Conservation (phyloP, 208 protist species). For the Leishmania mexicana region DNA sequence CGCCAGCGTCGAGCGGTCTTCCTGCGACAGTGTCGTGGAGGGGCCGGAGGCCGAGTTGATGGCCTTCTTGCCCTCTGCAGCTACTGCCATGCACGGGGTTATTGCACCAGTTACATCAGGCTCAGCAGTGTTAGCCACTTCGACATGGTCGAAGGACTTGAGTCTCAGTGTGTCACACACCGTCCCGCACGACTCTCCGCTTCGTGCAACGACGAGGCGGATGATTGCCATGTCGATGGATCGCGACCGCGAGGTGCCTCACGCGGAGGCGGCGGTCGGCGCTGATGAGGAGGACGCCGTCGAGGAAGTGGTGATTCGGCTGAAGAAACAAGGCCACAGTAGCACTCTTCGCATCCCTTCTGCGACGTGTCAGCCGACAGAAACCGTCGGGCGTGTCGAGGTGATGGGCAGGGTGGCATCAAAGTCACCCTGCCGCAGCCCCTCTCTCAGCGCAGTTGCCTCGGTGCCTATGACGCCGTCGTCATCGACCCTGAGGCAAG, state of each 20-base stretch:
- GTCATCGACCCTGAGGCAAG: not conserved
- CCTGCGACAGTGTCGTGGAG: constrained; percentile 1
- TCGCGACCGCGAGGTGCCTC: not conserved
- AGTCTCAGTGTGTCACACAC: not conserved
- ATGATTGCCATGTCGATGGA: not conserved
- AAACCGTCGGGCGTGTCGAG: not conserved
- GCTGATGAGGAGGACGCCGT: not conserved
- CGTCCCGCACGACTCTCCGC: not conserved
- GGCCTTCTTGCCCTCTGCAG: not conserved
- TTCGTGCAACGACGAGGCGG: not conserved
- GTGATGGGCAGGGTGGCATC: not conserved
- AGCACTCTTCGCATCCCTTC: not conserved
- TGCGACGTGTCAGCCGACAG: not conserved
- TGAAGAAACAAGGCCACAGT: not conserved
- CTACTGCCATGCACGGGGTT: not conserved
- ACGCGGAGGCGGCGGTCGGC: not conserved
- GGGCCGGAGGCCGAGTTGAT: not conserved
- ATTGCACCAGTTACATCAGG: not conserved
- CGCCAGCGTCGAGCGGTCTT: not conserved
- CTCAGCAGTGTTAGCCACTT: not conserved
- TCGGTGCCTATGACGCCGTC: not conserved
- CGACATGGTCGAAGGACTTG: not conserved
- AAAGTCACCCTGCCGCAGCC: not conserved
- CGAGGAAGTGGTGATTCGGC: constrained; percentile 6
- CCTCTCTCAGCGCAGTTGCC: not conserved